Evolutionary conservation across 352 stramenopile species (phyloP), one percentile per base, ranked within the genome.

Genomic region (Phytophthora cajani): DNA sequence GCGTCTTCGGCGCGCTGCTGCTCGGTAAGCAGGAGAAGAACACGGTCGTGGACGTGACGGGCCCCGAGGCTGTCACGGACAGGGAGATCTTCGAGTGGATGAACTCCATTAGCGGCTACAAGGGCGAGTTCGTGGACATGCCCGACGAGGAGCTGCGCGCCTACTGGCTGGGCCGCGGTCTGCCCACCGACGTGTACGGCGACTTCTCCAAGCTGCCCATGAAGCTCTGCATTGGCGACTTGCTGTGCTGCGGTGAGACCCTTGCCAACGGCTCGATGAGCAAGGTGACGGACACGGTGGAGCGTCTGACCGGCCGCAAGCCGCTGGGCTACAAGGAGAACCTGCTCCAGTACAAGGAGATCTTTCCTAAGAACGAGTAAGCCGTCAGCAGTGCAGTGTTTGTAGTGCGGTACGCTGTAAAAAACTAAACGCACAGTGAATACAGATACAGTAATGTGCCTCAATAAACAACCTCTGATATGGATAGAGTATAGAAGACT

Each of bases 21-120:
- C 61, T 80, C 0, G 71, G 71, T 3, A 53, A 56, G 10, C 61
- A 64, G 4, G 71, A 78, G 36, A 59, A 64, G 16, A 78, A 78
- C 62, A 64, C 33, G 5, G 69, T 80, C 0, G 67, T 71, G 33
- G 69, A 73, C 6, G 62, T 80, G 3, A 78, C 73, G 0, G 73
- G 69, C 1, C 38, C 60, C 2, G 64, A 77, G 36, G 27, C 40
- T 1, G 60, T 80, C 7, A 61, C 49, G 9, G 55, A 80, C 51
- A 40, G 69, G 30, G 69, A 79, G 2, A 62, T 80, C 5, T 75
- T 77, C 52, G 69, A 77, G 5, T 75, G 42, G 8, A 80, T 77
- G 69, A 66, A 54, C 65, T 47, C 51, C 14, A 12, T 59, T 2
- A 71, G 51, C 12, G 69, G 72, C 7, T 79, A 75, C 60, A 72